Conservation (phyloP, 2,329 filamentous ascomycete genomes). For the Geosmithia flava region DNA sequence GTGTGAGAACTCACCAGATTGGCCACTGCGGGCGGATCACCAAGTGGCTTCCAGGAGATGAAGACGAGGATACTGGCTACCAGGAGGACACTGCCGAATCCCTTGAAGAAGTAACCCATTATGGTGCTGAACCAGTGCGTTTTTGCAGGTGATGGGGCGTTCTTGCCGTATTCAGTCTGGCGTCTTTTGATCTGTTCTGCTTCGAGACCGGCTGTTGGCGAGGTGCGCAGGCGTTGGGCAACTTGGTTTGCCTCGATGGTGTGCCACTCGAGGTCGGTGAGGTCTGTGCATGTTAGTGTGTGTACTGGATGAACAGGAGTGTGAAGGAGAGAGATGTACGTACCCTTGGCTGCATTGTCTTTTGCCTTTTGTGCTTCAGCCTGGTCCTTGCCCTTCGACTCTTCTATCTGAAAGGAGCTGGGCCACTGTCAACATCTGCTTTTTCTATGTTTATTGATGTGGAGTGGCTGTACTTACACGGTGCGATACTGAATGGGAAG, state of each 20-base stretch:
- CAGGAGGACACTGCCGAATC: constrained; percentile 62
- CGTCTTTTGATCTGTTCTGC: constrained; percentile 41
- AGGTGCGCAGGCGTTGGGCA: constrained; percentile 45
- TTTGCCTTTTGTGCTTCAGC: constrained; percentile 23
- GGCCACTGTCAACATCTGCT: not conserved
- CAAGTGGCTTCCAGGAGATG: constrained; percentile 64
- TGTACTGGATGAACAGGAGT: too few species aligned
- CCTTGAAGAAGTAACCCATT: constrained; percentile 63
- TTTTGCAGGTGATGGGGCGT: constrained; percentile 53
- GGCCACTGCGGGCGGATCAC: constrained; percentile 54
- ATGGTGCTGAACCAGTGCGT: constrained; percentile 45
- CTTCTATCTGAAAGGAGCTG: constrained; percentile 43
- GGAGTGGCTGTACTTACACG: constrained; percentile 34
- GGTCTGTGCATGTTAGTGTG: constrained; percentile 30
- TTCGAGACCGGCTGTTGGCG: constrained; percentile 45
- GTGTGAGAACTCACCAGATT: constrained; percentile 32
- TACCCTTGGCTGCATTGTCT: constrained; percentile 32
- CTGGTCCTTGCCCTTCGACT: constrained; percentile 33
- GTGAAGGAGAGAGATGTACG: too few species aligned
- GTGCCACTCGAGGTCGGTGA: constrained; percentile 58
- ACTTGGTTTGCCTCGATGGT: constrained; percentile 44
- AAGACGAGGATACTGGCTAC: constrained; percentile 61
- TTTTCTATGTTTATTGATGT: too few species aligned
- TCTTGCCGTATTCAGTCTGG: constrained; percentile 49
- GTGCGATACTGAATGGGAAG: constrained; percentile 44